phyloP scores from a whole-genome alignment of 163 green algal species.

The Dunaliella salina region DNA sequence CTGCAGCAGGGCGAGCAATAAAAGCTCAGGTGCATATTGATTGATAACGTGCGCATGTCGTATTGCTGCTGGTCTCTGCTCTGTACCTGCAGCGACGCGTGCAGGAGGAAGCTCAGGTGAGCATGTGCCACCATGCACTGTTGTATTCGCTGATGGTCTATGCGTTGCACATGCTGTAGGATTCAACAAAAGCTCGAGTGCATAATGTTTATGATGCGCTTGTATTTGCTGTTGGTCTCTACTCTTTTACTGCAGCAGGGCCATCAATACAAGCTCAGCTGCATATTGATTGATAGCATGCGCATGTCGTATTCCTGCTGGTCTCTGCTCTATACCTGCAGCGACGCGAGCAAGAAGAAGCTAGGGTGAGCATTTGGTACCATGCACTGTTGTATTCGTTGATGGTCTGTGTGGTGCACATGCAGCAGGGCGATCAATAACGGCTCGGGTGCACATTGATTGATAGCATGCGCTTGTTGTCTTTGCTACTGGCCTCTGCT shows the following conservation, averaged over 20 bases:
- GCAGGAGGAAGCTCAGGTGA: not conserved
- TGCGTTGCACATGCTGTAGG: constrained; percentile 36
- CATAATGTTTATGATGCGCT: too few relatives aligned
- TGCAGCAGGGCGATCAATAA: constrained; percentile 23
- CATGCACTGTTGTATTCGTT: constrained; percentile 1
- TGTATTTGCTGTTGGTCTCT: constrained; percentile 30
- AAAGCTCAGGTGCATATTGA: too few relatives aligned
- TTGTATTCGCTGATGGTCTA: constrained; percentile 22
- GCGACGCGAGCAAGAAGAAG: not conserved
- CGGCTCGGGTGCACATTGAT: too few relatives aligned
- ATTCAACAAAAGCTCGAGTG: not conserved
- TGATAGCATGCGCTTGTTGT: not conserved
- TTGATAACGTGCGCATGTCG: too few relatives aligned
- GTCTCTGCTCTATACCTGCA: too few relatives aligned
- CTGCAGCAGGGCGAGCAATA: too few relatives aligned
- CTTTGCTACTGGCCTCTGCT: constrained; percentile 28
- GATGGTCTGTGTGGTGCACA: constrained; percentile 30
- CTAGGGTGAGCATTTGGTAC: not conserved
- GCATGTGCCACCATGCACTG: not conserved
- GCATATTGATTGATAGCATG: too few relatives aligned
- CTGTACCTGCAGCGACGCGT: too few relatives aligned
- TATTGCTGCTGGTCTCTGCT: too few relatives aligned
- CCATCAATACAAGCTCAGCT: too few relatives aligned
- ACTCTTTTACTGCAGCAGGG: too few relatives aligned
- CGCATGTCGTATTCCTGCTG: too few relatives aligned